Evolutionary conservation across 768 basidiomycete species (phyloP).

Genomic region (Galerina sulciceps): DNA sequence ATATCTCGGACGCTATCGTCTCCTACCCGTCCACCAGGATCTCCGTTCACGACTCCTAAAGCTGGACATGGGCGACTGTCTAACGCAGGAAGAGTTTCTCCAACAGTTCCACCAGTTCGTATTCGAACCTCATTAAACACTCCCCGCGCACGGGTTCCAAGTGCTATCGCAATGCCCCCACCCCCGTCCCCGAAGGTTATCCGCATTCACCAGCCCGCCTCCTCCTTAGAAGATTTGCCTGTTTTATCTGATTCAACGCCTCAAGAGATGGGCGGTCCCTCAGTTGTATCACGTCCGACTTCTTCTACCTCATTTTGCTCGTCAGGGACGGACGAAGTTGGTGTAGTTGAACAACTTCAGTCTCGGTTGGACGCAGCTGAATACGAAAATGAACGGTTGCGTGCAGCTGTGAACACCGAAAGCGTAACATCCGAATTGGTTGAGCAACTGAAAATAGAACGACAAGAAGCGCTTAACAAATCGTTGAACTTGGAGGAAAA

Average conservation of each 20-base stretch:
- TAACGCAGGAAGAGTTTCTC: constrained; percentile 36
- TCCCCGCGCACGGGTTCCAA: constrained; percentile 70
- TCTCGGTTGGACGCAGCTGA: constrained; percentile 65
- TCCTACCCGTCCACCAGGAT: constrained; percentile 52
- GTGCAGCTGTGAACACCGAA: constrained; percentile 33
- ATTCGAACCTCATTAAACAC: constrained; percentile 51
- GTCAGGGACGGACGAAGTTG: constrained; percentile 35
- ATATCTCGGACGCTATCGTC: constrained; percentile 41
- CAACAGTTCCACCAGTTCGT: constrained; percentile 34
- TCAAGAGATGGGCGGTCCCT: background rate
- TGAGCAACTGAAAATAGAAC: constrained; percentile 42
- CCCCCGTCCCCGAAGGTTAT: constrained; percentile 62
- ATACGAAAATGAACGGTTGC: constrained; percentile 70
- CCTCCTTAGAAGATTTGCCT: no score
- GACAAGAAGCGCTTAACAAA: constrained; percentile 39
- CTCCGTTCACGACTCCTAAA: constrained; percentile 75
- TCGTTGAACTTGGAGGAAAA: constrained; percentile 12
- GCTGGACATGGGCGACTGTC: constrained; percentile 35
- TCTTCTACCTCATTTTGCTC: constrained; percentile 43
- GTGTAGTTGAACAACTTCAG: constrained; percentile 44
- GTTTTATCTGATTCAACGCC: background rate
- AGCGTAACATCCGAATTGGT: constrained; percentile 44
- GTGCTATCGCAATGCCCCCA: constrained; percentile 81
- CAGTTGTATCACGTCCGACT: constrained; percentile 36
- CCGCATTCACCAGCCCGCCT: constrained; percentile 5